phyloP scores from a whole-genome alignment of 2,329 filamentous ascomycete species.

The Aspergillus flavus region DNA sequence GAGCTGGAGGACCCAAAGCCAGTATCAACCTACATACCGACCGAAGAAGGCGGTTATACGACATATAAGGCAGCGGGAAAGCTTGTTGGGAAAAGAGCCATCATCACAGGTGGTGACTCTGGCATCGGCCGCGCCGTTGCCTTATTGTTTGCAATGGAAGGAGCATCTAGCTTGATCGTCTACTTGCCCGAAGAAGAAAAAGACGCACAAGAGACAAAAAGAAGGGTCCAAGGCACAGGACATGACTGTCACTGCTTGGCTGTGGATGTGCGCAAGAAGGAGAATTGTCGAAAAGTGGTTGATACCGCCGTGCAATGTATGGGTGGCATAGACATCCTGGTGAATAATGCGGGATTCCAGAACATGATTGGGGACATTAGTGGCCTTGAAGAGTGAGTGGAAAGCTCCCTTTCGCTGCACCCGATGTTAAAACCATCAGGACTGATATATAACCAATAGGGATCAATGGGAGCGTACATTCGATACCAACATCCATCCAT shows the following conservation, averaged over 20 bases:
- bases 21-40: slow-evolving; percentile 66
- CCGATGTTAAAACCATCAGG: background rate
- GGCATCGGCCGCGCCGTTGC: slow-evolving; percentile 78
- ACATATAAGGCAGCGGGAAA: slow-evolving; percentile 76
- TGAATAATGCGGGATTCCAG: slow-evolving; percentile 73
- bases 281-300: slow-evolving; percentile 71
- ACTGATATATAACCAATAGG: slow-evolving; percentile 37
- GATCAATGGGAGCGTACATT: slow-evolving; percentile 82
- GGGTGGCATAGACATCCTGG: slow-evolving; percentile 68
- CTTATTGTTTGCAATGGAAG: slow-evolving; percentile 79
- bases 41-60: slow-evolving; percentile 67
- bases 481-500: slow-evolving; percentile 76
- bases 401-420: background rate
- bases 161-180: slow-evolving; percentile 71
- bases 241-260: slow-evolving; percentile 65
- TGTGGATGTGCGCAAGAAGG: slow-evolving; percentile 65
- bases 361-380: slow-evolving; percentile 73
- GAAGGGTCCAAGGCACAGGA: slow-evolving; percentile 69
- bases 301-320: slow-evolving; percentile 67
- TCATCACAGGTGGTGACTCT: slow-evolving; percentile 80
- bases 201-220: slow-evolving; percentile 71
- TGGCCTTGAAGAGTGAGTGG: slow-evolving; percentile 63
- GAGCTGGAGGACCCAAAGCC: slow-evolving; percentile 62
- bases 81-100: slow-evolving; percentile 71
- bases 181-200: slow-evolving; percentile 76